Conservation (phyloP, 768 basidiomycete genomes). For the Nevesoporus exiguus region DNA sequence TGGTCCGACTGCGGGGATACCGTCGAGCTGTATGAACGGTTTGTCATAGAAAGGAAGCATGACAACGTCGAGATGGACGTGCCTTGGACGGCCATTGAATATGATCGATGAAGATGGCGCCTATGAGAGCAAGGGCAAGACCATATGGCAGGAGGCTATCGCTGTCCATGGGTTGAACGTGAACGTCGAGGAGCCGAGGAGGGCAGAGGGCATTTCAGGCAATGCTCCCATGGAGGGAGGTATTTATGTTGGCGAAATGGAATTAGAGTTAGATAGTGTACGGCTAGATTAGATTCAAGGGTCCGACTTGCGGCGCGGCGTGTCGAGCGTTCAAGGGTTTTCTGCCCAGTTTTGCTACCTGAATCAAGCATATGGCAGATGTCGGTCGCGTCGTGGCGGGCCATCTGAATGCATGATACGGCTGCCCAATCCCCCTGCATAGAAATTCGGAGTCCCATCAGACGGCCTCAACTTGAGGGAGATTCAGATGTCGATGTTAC, state of each 20-base stretch:
- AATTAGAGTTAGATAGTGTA: constrained; percentile 34
- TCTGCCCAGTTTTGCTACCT: neutral
- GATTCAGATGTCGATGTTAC: constrained; percentile 14
- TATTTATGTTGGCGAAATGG: constrained; percentile 33
- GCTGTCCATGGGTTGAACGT: constrained; percentile 27
- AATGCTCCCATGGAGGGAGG: constrained; percentile 19
- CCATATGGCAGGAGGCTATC: constrained; percentile 19
- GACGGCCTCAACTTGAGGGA: constrained; percentile 9
- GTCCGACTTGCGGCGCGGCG: constrained; percentile 23
- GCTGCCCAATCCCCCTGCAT: constrained; percentile 18
- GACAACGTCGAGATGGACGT: neutral
- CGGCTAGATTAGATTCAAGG: constrained; percentile 29
- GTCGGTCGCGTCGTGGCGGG: neutral
- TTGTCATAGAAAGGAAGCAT: neutral
- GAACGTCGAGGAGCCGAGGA: constrained; percentile 19
- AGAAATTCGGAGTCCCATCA: constrained; percentile 14
- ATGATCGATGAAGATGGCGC: constrained; percentile 14
- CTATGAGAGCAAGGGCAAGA: constrained; percentile 15
- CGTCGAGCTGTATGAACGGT: constrained; percentile 21
- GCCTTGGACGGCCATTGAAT: constrained; percentile 28
- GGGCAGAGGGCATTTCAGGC: constrained; percentile 29
- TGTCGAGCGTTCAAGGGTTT: constrained; percentile 11
- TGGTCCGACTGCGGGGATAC: constrained; percentile 36
- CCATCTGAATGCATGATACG: too few relatives aligned
- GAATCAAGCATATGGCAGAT: neutral